Percentiles rank a stretch among this genome's conserved stretches.
phyloP scores from a whole-genome alignment of 257 asterid species.

The Solanum lignicaule region DNA sequence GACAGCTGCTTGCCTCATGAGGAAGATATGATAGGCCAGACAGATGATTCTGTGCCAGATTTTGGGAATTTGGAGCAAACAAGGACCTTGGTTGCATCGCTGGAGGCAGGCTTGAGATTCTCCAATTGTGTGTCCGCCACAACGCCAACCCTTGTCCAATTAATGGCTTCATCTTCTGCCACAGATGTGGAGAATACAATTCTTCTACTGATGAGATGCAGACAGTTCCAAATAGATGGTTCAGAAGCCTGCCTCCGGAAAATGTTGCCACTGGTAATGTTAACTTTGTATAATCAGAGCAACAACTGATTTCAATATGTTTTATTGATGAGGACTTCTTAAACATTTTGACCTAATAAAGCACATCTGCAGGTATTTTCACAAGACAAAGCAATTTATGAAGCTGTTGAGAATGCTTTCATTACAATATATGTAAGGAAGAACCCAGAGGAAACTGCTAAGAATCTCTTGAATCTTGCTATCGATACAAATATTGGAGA shows the following conservation, averaged over 20 bases:
- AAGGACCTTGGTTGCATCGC: slow-evolving; percentile 87
- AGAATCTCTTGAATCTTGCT: slow-evolving; percentile 81
- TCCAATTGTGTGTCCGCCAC: slow-evolving; percentile 65
- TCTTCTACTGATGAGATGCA: slow-evolving; percentile 92
- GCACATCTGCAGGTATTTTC: slow-evolving; percentile 63
- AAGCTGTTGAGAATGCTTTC: slow-evolving; percentile 97
- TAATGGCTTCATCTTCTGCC: slow-evolving; percentile 99
- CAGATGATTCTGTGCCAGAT: slow-evolving; percentile 68
- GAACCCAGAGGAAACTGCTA: slow-evolving; percentile 79
- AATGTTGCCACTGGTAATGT: slow-evolving; percentile 95
- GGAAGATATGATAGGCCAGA: slow-evolving; percentile 23
- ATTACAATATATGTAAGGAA: slow-evolving; percentile 67
- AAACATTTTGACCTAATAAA: slow-evolving; percentile 1
- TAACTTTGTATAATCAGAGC: not conserved
- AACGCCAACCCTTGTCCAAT: slow-evolving; percentile 83
- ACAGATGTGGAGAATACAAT: slow-evolving; percentile 87
- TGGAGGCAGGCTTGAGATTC: slow-evolving; percentile 87
- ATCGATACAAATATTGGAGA: slow-evolving; percentile 88
- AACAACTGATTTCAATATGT: not conserved
- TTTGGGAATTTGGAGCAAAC: slow-evolving; percentile 94
- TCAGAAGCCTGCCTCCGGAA: slow-evolving; percentile 90
- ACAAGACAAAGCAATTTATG: slow-evolving; percentile 87
- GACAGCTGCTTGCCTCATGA: slow-evolving; percentile 55
- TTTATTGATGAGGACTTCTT: not conserved
- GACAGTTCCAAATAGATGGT: slow-evolving; percentile 87